Base-by-base conservation (phyloP, 2,329 filamentous ascomycete genomes). In the Penicillium sp. region DNA sequence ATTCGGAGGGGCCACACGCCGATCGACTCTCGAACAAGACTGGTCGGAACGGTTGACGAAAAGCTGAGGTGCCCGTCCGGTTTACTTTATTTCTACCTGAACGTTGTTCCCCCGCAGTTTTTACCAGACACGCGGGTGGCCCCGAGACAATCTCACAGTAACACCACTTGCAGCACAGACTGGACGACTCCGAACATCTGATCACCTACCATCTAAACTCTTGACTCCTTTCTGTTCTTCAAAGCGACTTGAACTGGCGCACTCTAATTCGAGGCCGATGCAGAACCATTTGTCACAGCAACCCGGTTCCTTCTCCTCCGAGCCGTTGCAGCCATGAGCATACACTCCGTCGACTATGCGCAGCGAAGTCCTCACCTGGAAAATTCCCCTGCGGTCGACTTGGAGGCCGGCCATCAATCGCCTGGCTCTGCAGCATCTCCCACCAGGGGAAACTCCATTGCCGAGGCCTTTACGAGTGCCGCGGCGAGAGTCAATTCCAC, bases 371-470 rank as follows among this genome's bases (percentile, higher is more conserved):
- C 54, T 8, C 54, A 53, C 18, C 45, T 58, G 4, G 54, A 53
- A 9, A 54, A 56, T 27, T 43, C 58, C 18, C 55, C 59, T n/a
- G 47, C 51, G 5, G 38, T 59, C 3, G 69, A 72, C 54, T 58
- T 72, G 11, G 69, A 72, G 52, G 67, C 67, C 4, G 66, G 69
- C 39, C 54, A 56, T 18, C 52, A 53, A 4, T 59, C 62, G 28
- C 50, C 57, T 2, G 49, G 39, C 25, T 48, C 50, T 27, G 48
- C 56, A 11, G 42, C 43, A 12, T 59, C 59, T 9, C 57, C 60
- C n/a, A 54, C 43, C 29, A 50, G 41, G 41, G 63, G 58, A 7
- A 48, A 48, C 2, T 43, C 48, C n/a, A 55, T 59, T 9, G 51
- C 55, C 8, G 59, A 62, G 33, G 53, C 58, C 13, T 60, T 64